Conservation (phyloP, 1,139 yeast species). For the Diutina ranongensis region DNA sequence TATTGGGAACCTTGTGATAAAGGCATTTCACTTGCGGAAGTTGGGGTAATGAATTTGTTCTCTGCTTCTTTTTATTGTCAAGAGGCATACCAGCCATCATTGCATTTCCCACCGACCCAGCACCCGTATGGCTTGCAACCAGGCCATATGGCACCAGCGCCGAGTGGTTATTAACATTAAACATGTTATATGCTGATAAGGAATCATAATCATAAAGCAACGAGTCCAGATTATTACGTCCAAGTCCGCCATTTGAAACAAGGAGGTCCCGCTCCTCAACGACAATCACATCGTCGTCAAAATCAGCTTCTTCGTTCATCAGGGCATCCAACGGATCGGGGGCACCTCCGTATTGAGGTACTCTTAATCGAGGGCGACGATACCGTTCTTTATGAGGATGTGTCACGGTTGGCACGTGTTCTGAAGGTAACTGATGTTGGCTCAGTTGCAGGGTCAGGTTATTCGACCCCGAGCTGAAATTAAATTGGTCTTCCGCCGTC, state of each 20-base stretch:
- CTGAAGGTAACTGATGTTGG: not conserved
- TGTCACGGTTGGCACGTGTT: not conserved
- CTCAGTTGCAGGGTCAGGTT: not conserved
- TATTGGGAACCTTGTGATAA: conserved; percentile 28
- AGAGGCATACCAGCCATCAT: conserved; percentile 8
- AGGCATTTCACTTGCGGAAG: conserved; percentile 39
- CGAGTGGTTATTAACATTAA: conserved; percentile 18
- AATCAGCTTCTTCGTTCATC: conserved; percentile 9
- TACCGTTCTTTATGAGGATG: not conserved
- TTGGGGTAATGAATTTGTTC: conserved; percentile 66
- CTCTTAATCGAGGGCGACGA: conserved; percentile 1
- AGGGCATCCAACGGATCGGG: not conserved
- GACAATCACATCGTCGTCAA: conserved; percentile 22
- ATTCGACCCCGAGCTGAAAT: not conserved
- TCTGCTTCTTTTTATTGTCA: conserved; percentile 31
- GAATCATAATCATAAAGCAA: conserved; percentile 29
- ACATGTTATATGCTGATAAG: conserved; percentile 33
- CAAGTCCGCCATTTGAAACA: not conserved
- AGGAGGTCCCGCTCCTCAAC: conserved; percentile 22
- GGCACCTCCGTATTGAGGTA: not conserved
- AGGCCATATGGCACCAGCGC: not conserved
- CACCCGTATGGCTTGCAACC: not conserved
- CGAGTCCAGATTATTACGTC: conserved; percentile 24
- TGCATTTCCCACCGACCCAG: conserved; percentile 8
- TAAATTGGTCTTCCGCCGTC: conserved; percentile 1